Percentiles rank a stretch among this genome's conserved stretches.
These are phyloP conservation scores for Geum urbanum DNA, from an alignment of 306 rosid genomes.

Conservation along the genomic window DNA sequence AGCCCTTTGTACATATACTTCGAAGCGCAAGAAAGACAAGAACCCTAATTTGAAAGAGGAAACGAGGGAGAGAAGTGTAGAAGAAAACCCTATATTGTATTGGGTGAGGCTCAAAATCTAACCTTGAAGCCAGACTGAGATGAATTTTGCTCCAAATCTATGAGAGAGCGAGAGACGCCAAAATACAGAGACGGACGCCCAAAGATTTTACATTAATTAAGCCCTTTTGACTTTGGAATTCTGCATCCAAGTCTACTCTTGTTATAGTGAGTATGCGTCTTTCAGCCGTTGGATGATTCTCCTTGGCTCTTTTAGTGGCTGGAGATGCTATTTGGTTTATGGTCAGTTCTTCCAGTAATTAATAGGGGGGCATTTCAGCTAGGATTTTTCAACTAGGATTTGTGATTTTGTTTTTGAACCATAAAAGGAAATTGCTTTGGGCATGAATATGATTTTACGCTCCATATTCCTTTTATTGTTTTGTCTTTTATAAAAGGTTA, in stretches of 20 bases:
- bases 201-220: not conserved
- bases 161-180: not conserved
- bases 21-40: not conserved
- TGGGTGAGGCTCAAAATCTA: conserved; percentile 8
- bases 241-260: not conserved
- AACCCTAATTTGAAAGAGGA: conserved; percentile 12
- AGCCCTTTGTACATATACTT: not conserved
- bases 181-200: conserved; percentile 1
- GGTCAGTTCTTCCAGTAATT: no score
- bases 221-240: not conserved
- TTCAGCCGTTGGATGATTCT: not conserved
- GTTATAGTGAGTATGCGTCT: not conserved
- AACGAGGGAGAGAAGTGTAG: not conserved
- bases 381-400: no score
- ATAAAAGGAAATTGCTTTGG: no score
- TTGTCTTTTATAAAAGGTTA: no score
- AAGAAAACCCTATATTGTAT: conserved; percentile 22
- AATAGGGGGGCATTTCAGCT: no score
- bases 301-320: no score
- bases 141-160: not conserved
- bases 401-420: no score
- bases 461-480: no score
- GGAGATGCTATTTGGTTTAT: no score
- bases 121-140: conserved; percentile 42
- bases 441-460: no score